These are phyloP conservation scores for Aspergillus tamarii DNA, from an alignment of 2,329 filamentous ascomycete genomes.

Conservation along the genomic window DNA sequence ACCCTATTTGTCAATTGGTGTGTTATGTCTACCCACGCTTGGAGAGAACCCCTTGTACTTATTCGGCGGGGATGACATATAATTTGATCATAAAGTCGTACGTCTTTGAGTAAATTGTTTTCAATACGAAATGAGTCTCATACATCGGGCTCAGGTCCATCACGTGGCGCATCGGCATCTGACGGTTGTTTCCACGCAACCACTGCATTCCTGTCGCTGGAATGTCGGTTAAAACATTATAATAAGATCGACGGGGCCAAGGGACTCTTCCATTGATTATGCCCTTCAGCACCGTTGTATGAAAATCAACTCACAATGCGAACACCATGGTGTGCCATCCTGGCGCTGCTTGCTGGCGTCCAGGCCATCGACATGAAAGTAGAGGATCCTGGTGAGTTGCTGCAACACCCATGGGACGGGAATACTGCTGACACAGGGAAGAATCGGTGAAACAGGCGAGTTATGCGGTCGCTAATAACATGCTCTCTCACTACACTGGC, in stretches of 20 bases:
- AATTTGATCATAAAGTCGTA: not conserved
- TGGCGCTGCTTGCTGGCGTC: constrained; percentile 14
- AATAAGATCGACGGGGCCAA: not conserved
- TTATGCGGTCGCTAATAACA: constrained; percentile 48
- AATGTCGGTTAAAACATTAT: constrained; percentile 10
- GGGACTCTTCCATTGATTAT: not conserved
- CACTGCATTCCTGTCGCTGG: constrained; percentile 13
- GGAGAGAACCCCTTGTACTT: not conserved
- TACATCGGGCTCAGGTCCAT: too few species aligned
- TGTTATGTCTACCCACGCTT: not conserved
- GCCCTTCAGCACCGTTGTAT: not conserved
- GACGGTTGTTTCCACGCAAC: constrained; percentile 12
- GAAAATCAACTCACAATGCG: constrained; percentile 16
- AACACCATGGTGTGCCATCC: constrained; percentile 17
- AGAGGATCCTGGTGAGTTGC: constrained; percentile 17
- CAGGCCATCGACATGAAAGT: constrained; percentile 21
- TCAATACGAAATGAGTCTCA: not conserved
- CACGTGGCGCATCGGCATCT: not conserved
- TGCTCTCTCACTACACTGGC: constrained; percentile 57
- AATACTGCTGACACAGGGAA: constrained; percentile 12
- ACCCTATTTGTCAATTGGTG: not conserved
- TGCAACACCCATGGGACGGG: rapidly evolving
- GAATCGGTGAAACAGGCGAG: constrained; percentile 54
- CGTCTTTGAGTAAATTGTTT: not conserved
- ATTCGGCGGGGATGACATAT: not conserved